A percentile compares a stretch with the other conserved stretches of the same genome.
Evolutionary conservation across 2,329 filamentous ascomycete species (phyloP).

Genomic region (Trematosphaeria pertusa): DNA sequence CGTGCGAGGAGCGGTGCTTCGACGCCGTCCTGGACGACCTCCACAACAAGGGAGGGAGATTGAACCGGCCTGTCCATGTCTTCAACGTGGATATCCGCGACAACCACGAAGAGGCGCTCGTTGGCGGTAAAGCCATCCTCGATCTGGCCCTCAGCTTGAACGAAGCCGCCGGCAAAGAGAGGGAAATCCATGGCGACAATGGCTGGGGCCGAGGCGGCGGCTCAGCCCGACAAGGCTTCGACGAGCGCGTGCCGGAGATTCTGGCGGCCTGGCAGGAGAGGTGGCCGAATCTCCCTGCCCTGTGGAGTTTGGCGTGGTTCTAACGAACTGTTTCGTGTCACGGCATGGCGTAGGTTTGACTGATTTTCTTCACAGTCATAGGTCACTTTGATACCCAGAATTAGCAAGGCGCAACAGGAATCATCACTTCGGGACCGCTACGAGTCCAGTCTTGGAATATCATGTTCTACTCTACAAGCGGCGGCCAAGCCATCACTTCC

Average conservation of each 20-base stretch:
- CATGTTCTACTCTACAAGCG: too few relatives aligned
- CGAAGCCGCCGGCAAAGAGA: constrained; percentile 77
- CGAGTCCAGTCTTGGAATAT: too few relatives aligned
- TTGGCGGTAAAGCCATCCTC: constrained; percentile 89
- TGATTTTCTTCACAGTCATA: constrained; percentile 8
- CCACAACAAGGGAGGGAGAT: constrained; percentile 79
- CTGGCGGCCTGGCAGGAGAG: constrained; percentile 92
- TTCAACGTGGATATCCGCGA: constrained; percentile 99
- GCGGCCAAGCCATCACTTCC: too few relatives aligned
- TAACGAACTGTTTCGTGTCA: constrained; percentile 45
- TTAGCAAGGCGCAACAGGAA: constrained; percentile 15
- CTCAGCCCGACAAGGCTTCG: constrained; percentile 76
- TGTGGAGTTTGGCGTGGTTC: constrained; percentile 97
- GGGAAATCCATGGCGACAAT: constrained; percentile 67
- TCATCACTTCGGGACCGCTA: too few relatives aligned
- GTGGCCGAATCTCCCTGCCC: constrained; percentile 87
- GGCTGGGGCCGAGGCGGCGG: constrained; percentile 70
- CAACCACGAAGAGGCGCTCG: constrained; percentile 93
- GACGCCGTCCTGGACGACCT: constrained; percentile 96
- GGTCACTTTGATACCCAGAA: constrained; percentile 14
- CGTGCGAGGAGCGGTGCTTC: constrained; percentile 97
- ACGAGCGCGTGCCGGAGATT: constrained; percentile 91
- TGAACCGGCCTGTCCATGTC: constrained; percentile 94
- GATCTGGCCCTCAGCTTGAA: constrained; percentile 90
- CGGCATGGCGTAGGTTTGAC: not conserved